A percentile compares a stretch with the other conserved stretches of the same genome.
Conservation (phyloP, 495 filamentous ascomycete species). For the Evernia prunastri region DNA sequence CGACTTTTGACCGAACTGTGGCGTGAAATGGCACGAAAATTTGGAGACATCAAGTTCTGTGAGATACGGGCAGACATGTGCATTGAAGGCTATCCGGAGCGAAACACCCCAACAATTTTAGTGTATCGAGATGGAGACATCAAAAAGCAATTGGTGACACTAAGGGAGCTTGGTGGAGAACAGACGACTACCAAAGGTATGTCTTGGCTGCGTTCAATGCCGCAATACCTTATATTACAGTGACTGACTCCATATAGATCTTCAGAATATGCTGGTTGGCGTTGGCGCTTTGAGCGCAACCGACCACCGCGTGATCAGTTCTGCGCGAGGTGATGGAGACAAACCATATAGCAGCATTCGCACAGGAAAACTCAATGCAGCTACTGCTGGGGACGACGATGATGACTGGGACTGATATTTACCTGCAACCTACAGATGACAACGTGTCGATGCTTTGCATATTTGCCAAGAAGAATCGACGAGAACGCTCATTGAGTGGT, state of each 20-base stretch:
- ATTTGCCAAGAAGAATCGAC: not conserved
- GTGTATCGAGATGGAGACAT: conserved; percentile 91
- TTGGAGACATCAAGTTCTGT: conserved; percentile 94
- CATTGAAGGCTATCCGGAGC: conserved; percentile 93
- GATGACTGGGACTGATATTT: conserved; percentile 70
- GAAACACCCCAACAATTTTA: conserved; percentile 89
- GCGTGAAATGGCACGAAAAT: conserved; percentile 73
- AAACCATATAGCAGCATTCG: conserved; percentile 40
- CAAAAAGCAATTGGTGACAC: conserved; percentile 75
- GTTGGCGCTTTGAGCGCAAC: conserved; percentile 68
- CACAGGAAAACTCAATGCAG: conserved; percentile 37
- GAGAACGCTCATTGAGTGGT: not conserved
- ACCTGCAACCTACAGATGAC: not conserved
- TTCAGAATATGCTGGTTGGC: conserved; percentile 74
- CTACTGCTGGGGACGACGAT: conserved; percentile 54
- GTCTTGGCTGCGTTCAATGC: conserved; percentile 13
- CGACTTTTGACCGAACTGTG: conserved; percentile 79
- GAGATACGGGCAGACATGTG: conserved; percentile 90
- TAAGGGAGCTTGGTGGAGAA: conserved; percentile 68
- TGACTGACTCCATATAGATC: conserved; percentile 33
- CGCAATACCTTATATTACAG: conserved; percentile 7
- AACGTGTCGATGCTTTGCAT: not conserved
- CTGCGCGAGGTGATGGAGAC: conserved; percentile 37
- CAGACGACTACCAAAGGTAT: conserved; percentile 59
- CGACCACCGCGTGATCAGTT: conserved; percentile 67